phyloP scores from a whole-genome alignment of 1,284 basidiomycete genomes.

The Cutaneotrichosporon cyanovorans region DNA sequence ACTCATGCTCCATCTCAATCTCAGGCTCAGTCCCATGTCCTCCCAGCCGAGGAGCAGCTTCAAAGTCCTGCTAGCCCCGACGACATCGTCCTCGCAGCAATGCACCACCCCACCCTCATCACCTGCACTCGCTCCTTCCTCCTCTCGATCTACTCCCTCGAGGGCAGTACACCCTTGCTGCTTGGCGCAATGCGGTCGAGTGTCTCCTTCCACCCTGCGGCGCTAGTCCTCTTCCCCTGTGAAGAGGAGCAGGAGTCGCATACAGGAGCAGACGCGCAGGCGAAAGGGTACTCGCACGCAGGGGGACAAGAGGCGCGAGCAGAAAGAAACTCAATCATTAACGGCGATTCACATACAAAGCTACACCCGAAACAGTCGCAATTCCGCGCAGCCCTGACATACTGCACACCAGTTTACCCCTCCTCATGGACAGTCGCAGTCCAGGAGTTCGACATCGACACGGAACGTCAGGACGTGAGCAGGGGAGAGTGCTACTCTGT shows the following conservation, averaged over 20 bases:
- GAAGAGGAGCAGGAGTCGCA: no score
- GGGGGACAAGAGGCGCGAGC: no score
- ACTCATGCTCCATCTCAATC: neutral
- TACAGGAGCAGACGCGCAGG: no score
- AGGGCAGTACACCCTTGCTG: constrained; percentile 8
- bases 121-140: constrained; percentile 37
- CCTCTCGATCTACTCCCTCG: constrained; percentile 32
- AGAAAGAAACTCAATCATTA: no score
- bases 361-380: neutral
- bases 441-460: constrained; percentile 36
- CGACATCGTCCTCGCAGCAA: constrained; percentile 33
- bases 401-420: constrained; percentile 43
- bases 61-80: no score
- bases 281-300: no score
- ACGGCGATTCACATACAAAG: no score
- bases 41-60: no score
- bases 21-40: no score
- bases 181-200: constrained; percentile 39
- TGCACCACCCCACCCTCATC: constrained; percentile 34
- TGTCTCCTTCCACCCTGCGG: constrained; percentile 43
- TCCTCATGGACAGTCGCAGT: constrained; percentile 43
- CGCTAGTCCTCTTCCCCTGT: constrained; percentile 32
- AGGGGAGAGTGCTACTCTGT: constrained; percentile 36
- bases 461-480: constrained; percentile 7
- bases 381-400: constrained; percentile 38